Evolutionary conservation across 75 land plant genomes (phyloP).

Genomic region (Azolla pinnata): DNA sequence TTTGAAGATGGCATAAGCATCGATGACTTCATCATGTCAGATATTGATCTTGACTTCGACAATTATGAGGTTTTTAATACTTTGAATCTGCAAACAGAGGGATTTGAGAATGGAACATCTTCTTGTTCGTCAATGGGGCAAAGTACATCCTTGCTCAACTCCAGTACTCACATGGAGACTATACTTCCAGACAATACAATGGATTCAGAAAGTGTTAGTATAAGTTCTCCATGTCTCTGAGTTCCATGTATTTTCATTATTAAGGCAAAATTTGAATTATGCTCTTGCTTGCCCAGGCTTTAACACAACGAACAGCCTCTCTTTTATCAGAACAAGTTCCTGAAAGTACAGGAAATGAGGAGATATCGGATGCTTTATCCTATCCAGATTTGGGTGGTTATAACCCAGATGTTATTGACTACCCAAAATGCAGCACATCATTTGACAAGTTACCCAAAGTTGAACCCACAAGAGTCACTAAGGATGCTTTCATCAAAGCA

Average conservation of each 20-base stretch:
- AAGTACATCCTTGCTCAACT: constrained; percentile 16
- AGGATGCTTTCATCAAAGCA: no score
- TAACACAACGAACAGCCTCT: no score
- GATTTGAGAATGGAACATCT: constrained; percentile 39
- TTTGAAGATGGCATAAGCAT: constrained; percentile 31
- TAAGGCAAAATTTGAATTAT: neutral
- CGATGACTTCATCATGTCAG: constrained; percentile 40
- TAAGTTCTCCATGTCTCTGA: neutral
- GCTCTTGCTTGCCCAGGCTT: neutral
- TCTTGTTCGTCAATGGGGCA: constrained; percentile 24
- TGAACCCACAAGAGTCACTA: no score
- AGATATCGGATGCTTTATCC: no score
- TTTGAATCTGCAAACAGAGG: constrained; percentile 23
- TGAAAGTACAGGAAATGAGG: no score
- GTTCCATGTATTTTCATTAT: neutral
- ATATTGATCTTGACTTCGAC: constrained; percentile 52
- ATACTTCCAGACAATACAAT: neutral
- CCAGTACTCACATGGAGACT: constrained; percentile 11
- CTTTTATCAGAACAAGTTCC: no score
- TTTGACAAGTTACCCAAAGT: no score
- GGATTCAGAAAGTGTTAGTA: neutral
- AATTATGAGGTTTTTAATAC: constrained; percentile 77
- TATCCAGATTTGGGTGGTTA: constrained; percentile 25
- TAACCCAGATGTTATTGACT: constrained; percentile 27
- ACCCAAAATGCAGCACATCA: constrained; percentile 26